Base-by-base conservation (phyloP, 371 early-diverging fungal genomes). In the Mucor racemosus region DNA sequence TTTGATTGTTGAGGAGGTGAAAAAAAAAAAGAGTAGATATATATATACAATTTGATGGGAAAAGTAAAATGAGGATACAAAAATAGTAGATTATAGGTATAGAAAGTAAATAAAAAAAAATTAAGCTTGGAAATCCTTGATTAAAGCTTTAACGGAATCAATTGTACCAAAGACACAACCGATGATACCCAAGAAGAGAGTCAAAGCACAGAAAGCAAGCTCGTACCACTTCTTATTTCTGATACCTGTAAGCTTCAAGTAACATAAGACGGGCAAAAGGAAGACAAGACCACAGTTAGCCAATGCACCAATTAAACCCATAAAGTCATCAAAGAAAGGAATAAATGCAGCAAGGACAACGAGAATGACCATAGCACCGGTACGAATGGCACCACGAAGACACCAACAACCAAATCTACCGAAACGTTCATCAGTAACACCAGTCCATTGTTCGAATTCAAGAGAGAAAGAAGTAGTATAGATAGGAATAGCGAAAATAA, bases 401-500 rank as follows among this genome's bases (percentile, higher is more conserved):
- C 73, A 40, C 74, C 82, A 86, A 35, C 81, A 77, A 19, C 62
- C 53, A 10, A 74, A 33, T 17, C 56, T 64, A 31, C 77, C 77
- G 9, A 66, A 35, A 5, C 66, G 35, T 46, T 69, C 69, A 59
- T 77, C 77, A 14, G 69, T 60, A n/a, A 63, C 48, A 9, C 64
- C 67, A 59, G 84, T 60, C 40, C 77, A 85, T 11, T 75, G 58
- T 66, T 91, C 91, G 33, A 90, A 77, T 64, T 91, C 90, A 40
- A 87, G 72, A 41, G 92, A 88, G 67, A 95, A 91, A 10, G 93
- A 87, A 0, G 92, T 92, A 55, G 93, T 74, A 60, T 91, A 84
- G 26, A 94, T 85, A 4, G 95, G 95, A 56, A 91, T 88, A 34
- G 94, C 93, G 21, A 93, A 73, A 15, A 94, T 73, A 26, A 94